phyloP scores from a whole-genome alignment of 305 asterid genomes.

The Petunia hybrid region DNA sequence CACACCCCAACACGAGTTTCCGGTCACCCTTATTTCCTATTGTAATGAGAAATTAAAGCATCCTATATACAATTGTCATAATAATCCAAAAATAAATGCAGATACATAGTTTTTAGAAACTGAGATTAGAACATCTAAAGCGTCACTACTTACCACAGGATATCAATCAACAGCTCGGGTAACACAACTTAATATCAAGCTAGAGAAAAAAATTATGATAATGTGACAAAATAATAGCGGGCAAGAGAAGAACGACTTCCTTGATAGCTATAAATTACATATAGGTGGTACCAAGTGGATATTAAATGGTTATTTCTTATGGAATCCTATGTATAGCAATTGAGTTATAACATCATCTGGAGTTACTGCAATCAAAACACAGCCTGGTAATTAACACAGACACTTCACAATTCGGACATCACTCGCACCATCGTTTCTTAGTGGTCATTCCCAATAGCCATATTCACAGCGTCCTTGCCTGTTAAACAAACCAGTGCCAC shows the following conservation, averaged over 20 bases:
- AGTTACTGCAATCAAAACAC: conserved; percentile 19
- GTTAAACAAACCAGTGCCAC: not conserved
- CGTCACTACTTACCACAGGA: not conserved
- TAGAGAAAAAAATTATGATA: not conserved
- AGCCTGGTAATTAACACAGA: not conserved
- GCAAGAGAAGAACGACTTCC: not conserved
- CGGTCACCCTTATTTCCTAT: not conserved
- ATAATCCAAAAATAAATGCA: not conserved
- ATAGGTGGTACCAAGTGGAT: conserved; percentile 25
- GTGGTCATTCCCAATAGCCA: conserved; percentile 4
- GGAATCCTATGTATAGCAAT: conserved; percentile 24
- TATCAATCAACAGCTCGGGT: not conserved
- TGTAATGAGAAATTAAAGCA: conserved; percentile 11
- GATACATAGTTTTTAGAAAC: not conserved
- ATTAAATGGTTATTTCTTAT: conserved; percentile 10
- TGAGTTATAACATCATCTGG: not conserved
- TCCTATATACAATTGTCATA: not conserved
- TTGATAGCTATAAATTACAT: conserved; percentile 15
- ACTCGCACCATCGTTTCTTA: conserved; percentile 1
- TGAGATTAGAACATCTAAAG: not conserved
- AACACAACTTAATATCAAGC: not conserved
- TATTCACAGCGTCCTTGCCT: conserved; percentile 17
- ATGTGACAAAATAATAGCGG: not conserved
- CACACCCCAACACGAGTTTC: not conserved
- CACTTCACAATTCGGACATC: conserved; percentile 4